Percentiles rank a stretch among this genome's conserved stretches.
phyloP scores from a whole-genome alignment of 1,139 yeast species.

The Geotrichum reessii region DNA sequence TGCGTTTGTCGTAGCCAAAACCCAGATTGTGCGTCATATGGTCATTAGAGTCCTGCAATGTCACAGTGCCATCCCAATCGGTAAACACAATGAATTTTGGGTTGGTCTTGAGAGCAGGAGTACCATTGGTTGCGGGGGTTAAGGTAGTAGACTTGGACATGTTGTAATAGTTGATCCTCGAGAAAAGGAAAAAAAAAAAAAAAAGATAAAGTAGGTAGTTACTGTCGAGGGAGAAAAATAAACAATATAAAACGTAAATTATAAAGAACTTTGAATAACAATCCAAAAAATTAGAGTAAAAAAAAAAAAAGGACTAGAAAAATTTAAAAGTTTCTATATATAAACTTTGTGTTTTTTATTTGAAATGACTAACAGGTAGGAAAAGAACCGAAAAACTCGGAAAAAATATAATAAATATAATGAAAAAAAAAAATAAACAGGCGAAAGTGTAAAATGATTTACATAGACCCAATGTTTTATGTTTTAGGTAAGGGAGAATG shows the following conservation, averaged over 20 bases:
- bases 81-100: slow-evolving; percentile 79
- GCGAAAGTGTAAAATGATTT: neutral
- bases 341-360: neutral
- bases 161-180: neutral
- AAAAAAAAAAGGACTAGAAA: neutral
- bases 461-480: neutral
- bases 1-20: slow-evolving; percentile 67
- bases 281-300: neutral
- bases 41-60: slow-evolving; percentile 88
- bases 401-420: neutral
- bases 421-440: neutral
- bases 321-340: neutral
- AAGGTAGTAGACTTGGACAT: neutral
- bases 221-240: neutral
- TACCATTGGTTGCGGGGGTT: slow-evolving; percentile 8
- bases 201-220: neutral
- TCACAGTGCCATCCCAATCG: slow-evolving; percentile 97
- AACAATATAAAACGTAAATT: too few species aligned
- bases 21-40: slow-evolving; percentile 84
- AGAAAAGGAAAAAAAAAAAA: too few species aligned
- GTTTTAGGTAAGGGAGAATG: neutral
- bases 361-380: too few species aligned
- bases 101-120: slow-evolving; percentile 33
- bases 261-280: too few species aligned
- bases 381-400: neutral